Evolutionary conservation across 2,329 filamentous ascomycete genomes (phyloP).

Genomic region (Alternaria brassicae): DNA sequence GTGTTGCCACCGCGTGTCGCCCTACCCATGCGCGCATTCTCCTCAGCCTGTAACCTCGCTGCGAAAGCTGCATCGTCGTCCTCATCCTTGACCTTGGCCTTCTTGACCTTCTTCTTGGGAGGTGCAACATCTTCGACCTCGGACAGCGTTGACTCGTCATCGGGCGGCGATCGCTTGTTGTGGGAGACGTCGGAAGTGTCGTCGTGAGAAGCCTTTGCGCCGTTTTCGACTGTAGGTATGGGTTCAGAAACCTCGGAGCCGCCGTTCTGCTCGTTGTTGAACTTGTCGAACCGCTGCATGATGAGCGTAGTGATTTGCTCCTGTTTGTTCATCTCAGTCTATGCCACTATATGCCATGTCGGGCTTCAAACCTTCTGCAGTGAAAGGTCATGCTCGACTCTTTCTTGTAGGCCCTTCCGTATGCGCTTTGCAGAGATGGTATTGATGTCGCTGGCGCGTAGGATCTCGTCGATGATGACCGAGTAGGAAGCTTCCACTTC

Average conservation of each 20-base stretch:
- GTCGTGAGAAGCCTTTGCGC: conserved; percentile 31
- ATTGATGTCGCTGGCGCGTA: conserved; percentile 66
- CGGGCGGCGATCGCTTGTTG: conserved; percentile 54
- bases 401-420: conserved; percentile 67
- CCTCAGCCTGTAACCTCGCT: conserved; percentile 87
- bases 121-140: conserved; percentile 51
- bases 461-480: conserved; percentile 68
- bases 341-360: conserved; percentile 4
- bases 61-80: conserved; percentile 87
- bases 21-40: conserved; percentile 72
- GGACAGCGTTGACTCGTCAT: conserved; percentile 52
- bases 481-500: conserved; percentile 60
- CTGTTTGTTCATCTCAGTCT: conserved; percentile 40
- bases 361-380: conserved; percentile 63
- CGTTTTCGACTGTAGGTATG: conserved; percentile 49
- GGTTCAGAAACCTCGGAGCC: conserved; percentile 47
- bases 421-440: conserved; percentile 71
- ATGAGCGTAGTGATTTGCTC: conserved; percentile 57
- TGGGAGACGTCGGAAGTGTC: conserved; percentile 37
- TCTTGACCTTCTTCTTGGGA: conserved; percentile 66
- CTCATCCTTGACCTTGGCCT: conserved; percentile 70
- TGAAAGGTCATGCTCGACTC: conserved; percentile 66
- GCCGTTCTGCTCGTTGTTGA: conserved; percentile 48
- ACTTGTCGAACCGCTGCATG: conserved; percentile 59
- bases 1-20: conserved; percentile 76